Conservation (phyloP, 371 early-diverging fungal genomes). For the Entomophthora muscae region DNA sequence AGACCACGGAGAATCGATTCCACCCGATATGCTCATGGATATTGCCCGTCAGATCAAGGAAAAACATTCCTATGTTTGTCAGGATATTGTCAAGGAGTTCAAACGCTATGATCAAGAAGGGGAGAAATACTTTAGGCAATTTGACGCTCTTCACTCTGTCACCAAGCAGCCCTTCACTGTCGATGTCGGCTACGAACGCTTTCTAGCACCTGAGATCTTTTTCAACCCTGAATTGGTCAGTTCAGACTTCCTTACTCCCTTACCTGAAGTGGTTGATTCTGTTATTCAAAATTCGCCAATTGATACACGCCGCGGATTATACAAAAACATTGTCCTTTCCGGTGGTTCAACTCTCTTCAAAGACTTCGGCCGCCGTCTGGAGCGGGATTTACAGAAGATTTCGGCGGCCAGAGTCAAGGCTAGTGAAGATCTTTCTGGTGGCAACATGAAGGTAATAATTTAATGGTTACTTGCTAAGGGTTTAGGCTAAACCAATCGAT, state of each 20-base stretch:
- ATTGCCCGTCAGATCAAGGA: conserved; percentile 92
- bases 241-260: conserved; percentile 89
- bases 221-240: conserved; percentile 95
- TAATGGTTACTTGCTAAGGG: conserved; percentile 10
- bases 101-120: conserved; percentile 81
- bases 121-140: conserved; percentile 66
- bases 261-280: conserved; percentile 88
- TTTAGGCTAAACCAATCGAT: conserved; percentile 65
- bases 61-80: conserved; percentile 87
- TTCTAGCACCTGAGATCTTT: conserved; percentile 95
- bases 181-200: conserved; percentile 94
- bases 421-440: conserved; percentile 53
- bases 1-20: conserved; percentile 82
- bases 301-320: conserved; percentile 89
- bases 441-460: conserved; percentile 26
- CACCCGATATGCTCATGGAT: conserved; percentile 89
- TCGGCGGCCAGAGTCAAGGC: conserved; percentile 63
- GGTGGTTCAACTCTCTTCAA: conserved; percentile 98
- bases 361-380: conserved; percentile 84
- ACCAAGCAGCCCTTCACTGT: conserved; percentile 78
- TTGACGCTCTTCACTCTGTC: conserved; percentile 63
- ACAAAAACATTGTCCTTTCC: conserved; percentile 94
- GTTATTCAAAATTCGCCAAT: conserved; percentile 93
- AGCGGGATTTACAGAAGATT: conserved; percentile 82
- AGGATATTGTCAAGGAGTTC: conserved; percentile 93